phyloP scores from a whole-genome alignment of 371 early-diverging fungal genomes.

The Zopfochytrium polystomum region DNA sequence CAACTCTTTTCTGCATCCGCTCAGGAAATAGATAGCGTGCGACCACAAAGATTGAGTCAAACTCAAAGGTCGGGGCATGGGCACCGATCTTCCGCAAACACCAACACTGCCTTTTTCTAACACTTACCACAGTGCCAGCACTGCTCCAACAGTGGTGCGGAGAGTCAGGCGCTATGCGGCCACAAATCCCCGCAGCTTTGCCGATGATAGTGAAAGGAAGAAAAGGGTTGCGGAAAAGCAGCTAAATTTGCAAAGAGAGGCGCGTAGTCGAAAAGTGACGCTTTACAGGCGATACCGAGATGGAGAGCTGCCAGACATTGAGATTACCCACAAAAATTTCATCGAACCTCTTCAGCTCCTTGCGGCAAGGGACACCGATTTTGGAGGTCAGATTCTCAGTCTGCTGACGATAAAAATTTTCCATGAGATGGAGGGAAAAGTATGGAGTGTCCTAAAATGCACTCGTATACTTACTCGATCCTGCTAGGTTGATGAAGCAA shows the following conservation, averaged over 20 bases:
- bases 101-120: neutral
- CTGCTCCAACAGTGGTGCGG: neutral
- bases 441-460: too few relatives aligned
- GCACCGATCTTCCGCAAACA: too few relatives aligned
- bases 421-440: neutral
- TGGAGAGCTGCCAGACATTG: conserved; percentile 77
- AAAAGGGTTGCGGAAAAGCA: conserved; percentile 29
- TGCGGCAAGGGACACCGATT: conserved; percentile 61
- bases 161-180: conserved; percentile 13
- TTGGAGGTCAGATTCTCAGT: conserved; percentile 57
- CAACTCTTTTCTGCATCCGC: conserved; percentile 20
- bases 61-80: conserved; percentile 4
- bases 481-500: too few relatives aligned
- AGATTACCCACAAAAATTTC: conserved; percentile 62
- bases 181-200: conserved; percentile 20
- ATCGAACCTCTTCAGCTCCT: conserved; percentile 64
- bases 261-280: conserved; percentile 51
- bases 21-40: conserved; percentile 17
- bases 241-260: conserved; percentile 41
- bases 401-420: conserved; percentile 24
- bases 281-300: conserved; percentile 64
- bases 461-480: too few relatives aligned
- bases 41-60: too few relatives aligned
- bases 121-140: neutral
- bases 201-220: conserved; percentile 41